These are phyloP conservation scores for Lepiota brunneoincarnata DNA, from an alignment of 768 basidiomycete species.

Conservation along the genomic window DNA sequence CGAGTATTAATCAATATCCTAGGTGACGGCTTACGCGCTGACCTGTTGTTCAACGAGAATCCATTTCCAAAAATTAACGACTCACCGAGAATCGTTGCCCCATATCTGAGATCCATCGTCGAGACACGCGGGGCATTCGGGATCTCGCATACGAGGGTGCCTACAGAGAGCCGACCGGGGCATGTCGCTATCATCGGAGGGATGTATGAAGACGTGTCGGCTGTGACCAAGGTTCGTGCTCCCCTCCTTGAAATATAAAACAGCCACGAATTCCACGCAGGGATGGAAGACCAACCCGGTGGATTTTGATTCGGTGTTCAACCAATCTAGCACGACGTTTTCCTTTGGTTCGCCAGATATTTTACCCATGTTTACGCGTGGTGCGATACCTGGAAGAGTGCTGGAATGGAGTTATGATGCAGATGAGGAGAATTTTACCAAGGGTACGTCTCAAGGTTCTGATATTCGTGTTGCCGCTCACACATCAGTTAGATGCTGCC, in stretches of 20 bases:
- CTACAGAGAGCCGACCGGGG: conserved; percentile 85
- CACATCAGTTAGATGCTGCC: conserved; percentile 57
- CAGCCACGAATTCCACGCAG: conserved; percentile 30
- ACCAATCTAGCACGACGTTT: conserved; percentile 73
- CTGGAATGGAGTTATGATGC: conserved; percentile 75
- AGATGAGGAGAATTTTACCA: conserved; percentile 83
- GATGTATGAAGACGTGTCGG: conserved; percentile 90
- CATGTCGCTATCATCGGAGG: conserved; percentile 92
- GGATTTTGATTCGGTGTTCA: conserved; percentile 87
- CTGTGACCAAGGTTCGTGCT: conserved; percentile 70
- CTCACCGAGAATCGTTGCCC: conserved; percentile 63
- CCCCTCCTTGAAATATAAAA: neutral
- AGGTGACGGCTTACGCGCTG: conserved; percentile 86
- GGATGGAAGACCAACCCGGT: conserved; percentile 90
- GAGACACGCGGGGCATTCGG: conserved; percentile 75
- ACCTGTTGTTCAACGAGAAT: conserved; percentile 67
- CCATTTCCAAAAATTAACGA: conserved; percentile 52
- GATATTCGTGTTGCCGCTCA: neutral
- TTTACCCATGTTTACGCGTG: conserved; percentile 81
- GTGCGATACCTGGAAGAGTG: conserved; percentile 68
- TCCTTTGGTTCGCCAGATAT: conserved; percentile 90
- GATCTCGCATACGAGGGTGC: conserved; percentile 81
- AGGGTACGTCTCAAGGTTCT: conserved; percentile 41
- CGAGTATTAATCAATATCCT: conserved; percentile 3
- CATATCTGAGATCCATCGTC: conserved; percentile 66